Conservation (phyloP, 2,329 filamentous ascomycete species). For the Lasiodiplodia citricola region DNA sequence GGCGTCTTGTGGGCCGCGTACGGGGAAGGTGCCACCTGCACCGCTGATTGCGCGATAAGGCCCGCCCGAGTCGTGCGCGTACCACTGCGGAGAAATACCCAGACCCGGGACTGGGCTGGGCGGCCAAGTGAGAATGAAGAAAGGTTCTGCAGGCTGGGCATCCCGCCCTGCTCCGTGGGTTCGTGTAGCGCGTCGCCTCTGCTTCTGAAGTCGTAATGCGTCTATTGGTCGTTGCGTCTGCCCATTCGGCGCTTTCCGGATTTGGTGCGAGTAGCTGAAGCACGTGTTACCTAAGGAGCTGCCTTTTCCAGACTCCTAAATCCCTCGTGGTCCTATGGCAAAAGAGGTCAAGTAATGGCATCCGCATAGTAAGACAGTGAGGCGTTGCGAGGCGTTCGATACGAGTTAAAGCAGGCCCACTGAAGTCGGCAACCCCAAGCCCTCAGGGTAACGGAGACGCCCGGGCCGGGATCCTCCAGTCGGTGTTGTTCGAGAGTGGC, state of each 20-base stretch:
- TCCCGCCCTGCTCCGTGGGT: no score
- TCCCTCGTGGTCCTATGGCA: neutral
- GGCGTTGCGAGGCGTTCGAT: neutral
- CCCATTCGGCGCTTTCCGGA: neutral
- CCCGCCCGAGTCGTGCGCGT: neutral
- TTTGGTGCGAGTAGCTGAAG: neutral
- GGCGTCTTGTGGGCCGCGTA: neutral
- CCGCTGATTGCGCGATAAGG: slow-evolving; percentile 14
- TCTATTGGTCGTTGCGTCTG: neutral
- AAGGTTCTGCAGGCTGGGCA: neutral
- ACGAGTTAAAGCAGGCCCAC: neutral
- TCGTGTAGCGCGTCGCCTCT: neutral
- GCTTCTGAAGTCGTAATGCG: neutral
- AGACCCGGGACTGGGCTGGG: neutral
- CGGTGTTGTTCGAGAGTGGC: neutral
- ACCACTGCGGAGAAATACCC: neutral
- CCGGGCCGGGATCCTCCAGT: neutral
- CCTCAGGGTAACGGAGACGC: neutral
- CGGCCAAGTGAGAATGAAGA: neutral
- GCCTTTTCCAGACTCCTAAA: neutral
- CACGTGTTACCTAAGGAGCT: neutral
- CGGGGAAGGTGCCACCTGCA: slow-evolving; percentile 8
- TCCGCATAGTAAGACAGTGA: neutral
- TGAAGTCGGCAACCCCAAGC: neutral
- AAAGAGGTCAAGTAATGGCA: neutral